Base-by-base conservation (phyloP, 2,329 filamentous ascomycete genomes). In the Hypoxylon sp. region DNA sequence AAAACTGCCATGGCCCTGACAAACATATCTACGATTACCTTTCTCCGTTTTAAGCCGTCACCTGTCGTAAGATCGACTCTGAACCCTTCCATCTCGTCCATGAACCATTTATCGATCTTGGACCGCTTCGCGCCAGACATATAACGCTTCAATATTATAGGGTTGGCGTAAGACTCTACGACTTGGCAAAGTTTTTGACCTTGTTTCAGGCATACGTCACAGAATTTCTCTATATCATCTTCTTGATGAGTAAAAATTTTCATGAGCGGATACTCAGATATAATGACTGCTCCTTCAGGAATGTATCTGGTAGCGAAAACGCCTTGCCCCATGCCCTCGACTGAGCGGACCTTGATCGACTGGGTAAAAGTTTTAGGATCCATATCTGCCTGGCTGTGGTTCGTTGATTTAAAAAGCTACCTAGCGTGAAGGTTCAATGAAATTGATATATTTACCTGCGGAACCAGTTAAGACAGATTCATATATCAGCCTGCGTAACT, bases 301-400 rank as follows among this genome's bases (percentile, higher is more conserved):
- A 50, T 31, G 25, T 53, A 2, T 22, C 25, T 3, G 6, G 33
- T 61, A 8, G 57, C 57, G 48, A 61, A 44, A 3, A 53, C 1
- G 1, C 57, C 57, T 2, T 22, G 2, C 2, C 48, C 57, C 22
- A 51, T 40, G 20, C 33, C 33, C n/a, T 22, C 33, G n/a, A 30
- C 13, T 10, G 11, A 13, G 25, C 53, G 53, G 14, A 51, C 10
- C 20, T 44, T 33, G 20, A 14, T 22, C n/a, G 6, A 27, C 6
- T 4, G 2, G 40, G 8, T 10, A 20, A 44, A 20, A 22, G 17
- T 22, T 11, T 11, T 17, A 44, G n/a, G 7, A 42, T 7, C 2
- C 17, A 44, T 44, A 11, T 2, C 11, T 11, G 17, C 40, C 20
- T 44, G 27, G 13, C 2, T 30, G 22, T 59, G 30, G 17, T 46